These are phyloP conservation scores for Fragaria nilgerrensis DNA, from an alignment of 306 rosid species.

Conservation along the genomic window DNA sequence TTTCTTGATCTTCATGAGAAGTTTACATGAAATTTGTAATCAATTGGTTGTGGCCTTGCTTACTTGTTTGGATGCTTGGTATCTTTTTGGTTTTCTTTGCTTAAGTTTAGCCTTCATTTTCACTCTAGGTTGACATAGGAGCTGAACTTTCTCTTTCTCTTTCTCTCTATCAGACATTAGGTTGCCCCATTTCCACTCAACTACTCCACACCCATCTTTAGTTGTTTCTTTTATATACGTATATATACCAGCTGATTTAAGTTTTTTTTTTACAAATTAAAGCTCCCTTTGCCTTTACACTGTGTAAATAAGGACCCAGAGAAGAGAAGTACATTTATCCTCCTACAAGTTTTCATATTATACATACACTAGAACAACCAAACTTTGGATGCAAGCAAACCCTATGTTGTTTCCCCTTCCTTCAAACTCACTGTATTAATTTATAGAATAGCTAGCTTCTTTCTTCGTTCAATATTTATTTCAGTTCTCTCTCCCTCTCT, in stretches of 20 bases:
- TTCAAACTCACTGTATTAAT: conserved; percentile 35
- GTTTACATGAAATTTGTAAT: background rate
- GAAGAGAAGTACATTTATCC: conserved; percentile 36
- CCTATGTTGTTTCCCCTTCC: conserved; percentile 9
- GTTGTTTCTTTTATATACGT: conserved; percentile 15
- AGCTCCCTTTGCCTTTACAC: conserved; percentile 30
- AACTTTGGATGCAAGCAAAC: conserved; percentile 72
- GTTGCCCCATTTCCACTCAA: conserved; percentile 73
- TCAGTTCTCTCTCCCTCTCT: conserved; percentile 28
- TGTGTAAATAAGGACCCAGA: conserved; percentile 36
- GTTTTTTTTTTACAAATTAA: conserved; percentile 22
- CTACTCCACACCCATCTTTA: conserved; percentile 31
- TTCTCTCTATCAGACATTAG: conserved; percentile 35
- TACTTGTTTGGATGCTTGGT: background rate
- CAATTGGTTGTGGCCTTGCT: background rate
- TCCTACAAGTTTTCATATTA: conserved; percentile 44
- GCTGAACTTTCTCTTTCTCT: conserved; percentile 39
- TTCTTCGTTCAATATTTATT: conserved; percentile 29
- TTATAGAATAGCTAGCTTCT: conserved; percentile 24
- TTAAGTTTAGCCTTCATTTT: conserved; percentile 34
- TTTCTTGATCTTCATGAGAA: too few species aligned
- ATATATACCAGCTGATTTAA: background rate
- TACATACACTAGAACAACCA: conserved; percentile 33
- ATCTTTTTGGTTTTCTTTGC: conserved; percentile 8
- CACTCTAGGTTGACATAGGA: conserved; percentile 77